phyloP scores from a whole-genome alignment of 1,284 basidiomycete species.

The Trametes sp. region DNA sequence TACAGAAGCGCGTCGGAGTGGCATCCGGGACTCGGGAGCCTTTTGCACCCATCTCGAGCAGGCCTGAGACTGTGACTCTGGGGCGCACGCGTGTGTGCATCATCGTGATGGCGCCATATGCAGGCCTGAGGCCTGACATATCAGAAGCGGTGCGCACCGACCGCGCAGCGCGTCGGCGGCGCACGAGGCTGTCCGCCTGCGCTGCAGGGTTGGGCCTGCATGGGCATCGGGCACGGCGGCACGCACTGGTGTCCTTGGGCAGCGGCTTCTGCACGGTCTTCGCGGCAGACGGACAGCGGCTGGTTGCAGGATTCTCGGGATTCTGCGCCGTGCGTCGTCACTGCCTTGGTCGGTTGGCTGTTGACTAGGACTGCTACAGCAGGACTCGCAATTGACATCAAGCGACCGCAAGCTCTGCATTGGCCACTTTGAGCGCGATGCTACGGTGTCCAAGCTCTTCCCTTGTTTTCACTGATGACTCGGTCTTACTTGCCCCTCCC shows the following conservation, averaged over 20 bases:
- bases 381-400: no score
- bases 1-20: no score
- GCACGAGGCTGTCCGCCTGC: conserved; percentile 13
- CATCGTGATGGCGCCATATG: not conserved
- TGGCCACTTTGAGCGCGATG: no score
- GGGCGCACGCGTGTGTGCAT: not conserved
- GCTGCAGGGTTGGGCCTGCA: conserved; percentile 8
- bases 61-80: no score
- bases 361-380: not conserved
- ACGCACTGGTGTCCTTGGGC: not conserved
- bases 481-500: no score
- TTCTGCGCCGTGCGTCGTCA: not conserved
- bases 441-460: no score
- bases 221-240: conserved; percentile 6
- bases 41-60: not conserved
- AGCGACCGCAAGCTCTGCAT: no score
- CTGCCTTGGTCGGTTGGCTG: not conserved
- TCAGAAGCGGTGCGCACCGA: conserved; percentile 1
- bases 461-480: no score
- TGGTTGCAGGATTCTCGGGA: not conserved
- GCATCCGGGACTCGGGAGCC: not conserved
- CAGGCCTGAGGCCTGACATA: not conserved
- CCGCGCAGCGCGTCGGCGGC: conserved; percentile 8
- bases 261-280: conserved; percentile 2
- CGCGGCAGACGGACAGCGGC: not conserved